Evolutionary conservation across 345 rosid genomes (phyloP).

Genomic region (Sapria himalayana): DNA sequence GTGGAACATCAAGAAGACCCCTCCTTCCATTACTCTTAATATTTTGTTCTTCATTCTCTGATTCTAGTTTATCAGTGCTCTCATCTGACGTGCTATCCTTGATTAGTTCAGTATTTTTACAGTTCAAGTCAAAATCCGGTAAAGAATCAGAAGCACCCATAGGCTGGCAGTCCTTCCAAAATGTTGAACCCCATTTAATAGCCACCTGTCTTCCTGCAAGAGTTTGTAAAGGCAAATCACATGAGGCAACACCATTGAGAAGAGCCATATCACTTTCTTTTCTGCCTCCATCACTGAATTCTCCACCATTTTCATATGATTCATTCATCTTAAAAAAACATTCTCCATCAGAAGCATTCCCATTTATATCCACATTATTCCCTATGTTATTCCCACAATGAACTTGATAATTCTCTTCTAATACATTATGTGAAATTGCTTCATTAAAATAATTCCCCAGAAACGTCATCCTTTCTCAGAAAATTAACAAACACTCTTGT

Average conservation of each 20-base stretch:
- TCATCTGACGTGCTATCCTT: slow-evolving; percentile 42
- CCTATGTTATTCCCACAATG: slow-evolving; percentile 22
- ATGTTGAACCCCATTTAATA: slow-evolving; percentile 88
- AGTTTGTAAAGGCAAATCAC: slow-evolving; percentile 29
- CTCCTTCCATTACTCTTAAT: slow-evolving; percentile 30
- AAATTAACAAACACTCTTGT: too few relatives aligned
- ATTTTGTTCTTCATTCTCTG: slow-evolving; percentile 47
- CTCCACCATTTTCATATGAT: slow-evolving; percentile 55
- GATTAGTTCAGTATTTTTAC: slow-evolving; percentile 28
- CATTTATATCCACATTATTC: slow-evolving; percentile 27
- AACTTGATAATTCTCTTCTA: slow-evolving; percentile 44
- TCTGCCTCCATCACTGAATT: slow-evolving; percentile 30
- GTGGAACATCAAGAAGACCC: slow-evolving; percentile 70
- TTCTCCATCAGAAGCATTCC: slow-evolving; percentile 34
- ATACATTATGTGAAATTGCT: slow-evolving; percentile 25
- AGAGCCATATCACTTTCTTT: slow-evolving; percentile 20
- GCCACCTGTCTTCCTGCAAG: slow-evolving; percentile 44
- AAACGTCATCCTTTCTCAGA: slow-evolving; percentile 70
- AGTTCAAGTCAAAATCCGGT: slow-evolving; percentile 43
- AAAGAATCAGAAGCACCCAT: slow-evolving; percentile 55
- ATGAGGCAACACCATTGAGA: slow-evolving; percentile 14
- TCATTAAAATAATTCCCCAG: slow-evolving; percentile 51
- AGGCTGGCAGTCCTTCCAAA: slow-evolving; percentile 98
- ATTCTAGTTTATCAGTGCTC: slow-evolving; percentile 27
- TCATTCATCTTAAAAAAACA: slow-evolving; percentile 59